A percentile compares a stretch with the other conserved stretches of the same genome.
These are phyloP conservation scores for Pseudocercospora musae DNA, from an alignment of 2,329 filamentous ascomycete genomes.

Conservation along the genomic window DNA sequence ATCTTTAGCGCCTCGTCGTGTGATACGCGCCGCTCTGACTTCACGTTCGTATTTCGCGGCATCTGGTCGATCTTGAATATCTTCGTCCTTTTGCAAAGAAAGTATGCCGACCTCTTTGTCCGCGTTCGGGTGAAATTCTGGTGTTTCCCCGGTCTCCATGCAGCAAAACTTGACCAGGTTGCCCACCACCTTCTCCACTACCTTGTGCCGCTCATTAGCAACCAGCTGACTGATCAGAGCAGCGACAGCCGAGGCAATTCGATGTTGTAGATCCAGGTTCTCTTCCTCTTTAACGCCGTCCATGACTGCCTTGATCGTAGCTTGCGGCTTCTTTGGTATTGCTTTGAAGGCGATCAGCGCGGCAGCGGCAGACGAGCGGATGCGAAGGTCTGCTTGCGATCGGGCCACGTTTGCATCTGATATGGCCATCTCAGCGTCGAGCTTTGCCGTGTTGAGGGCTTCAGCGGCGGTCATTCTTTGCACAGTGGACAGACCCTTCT, in stretches of 20 bases:
- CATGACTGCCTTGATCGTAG: conserved; percentile 95
- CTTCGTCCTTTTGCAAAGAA: conserved; percentile 95
- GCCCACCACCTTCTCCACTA: conserved; percentile 91
- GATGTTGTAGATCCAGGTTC: conserved; percentile 79
- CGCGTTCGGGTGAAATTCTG: conserved; percentile 85
- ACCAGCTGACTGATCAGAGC: conserved; percentile 84
- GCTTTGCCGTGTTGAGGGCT: conserved; percentile 72
- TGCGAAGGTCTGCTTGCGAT: conserved; percentile 75
- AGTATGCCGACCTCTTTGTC: conserved; percentile 75
- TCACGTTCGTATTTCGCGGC: conserved; percentile 86
- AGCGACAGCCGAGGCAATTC: conserved; percentile 81
- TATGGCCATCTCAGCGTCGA: conserved; percentile 68
- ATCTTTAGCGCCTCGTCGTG: conserved; percentile 88
- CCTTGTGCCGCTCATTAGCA: conserved; percentile 71
- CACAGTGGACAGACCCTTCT: conserved; percentile 82
- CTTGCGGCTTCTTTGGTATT: conserved; percentile 88
- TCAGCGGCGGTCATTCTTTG: conserved; percentile 81
- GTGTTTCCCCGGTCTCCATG: conserved; percentile 94
- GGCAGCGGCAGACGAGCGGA: conserved; percentile 81
- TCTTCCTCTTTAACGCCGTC: conserved; percentile 96
- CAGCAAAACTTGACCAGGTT: conserved; percentile 98
- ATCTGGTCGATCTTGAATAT: conserved; percentile 87
- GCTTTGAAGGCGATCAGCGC: conserved; percentile 83
- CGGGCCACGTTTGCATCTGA: conserved; percentile 77
- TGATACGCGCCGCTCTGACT: conserved; percentile 83